Evolutionary conservation across 2,329 filamentous ascomycete genomes (phyloP).

Genomic region (Alternaria triticimaculans): DNA sequence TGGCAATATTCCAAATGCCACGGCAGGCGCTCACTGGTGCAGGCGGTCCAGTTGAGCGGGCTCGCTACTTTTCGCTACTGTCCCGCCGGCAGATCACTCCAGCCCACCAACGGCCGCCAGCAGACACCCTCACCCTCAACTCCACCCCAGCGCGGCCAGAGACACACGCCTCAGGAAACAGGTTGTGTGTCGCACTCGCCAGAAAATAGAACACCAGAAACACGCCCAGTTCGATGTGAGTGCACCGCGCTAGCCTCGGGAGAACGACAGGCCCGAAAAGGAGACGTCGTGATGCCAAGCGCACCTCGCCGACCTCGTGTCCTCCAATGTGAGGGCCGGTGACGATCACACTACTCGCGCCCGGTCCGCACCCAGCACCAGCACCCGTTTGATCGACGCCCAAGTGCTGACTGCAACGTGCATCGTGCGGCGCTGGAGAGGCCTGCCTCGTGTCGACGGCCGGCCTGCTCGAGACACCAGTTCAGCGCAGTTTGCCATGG

Average conservation of each 20-base stretch:
- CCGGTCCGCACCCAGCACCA: slow-evolving; percentile 43
- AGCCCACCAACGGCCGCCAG: slow-evolving; percentile 26
- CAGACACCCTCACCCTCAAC: not conserved
- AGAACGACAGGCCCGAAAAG: slow-evolving; percentile 38
- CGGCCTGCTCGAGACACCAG: slow-evolving; percentile 5
- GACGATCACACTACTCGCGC: slow-evolving; percentile 43
- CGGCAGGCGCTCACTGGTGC: slow-evolving; percentile 18
- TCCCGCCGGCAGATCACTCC: slow-evolving; percentile 26
- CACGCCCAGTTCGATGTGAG: slow-evolving; percentile 7
- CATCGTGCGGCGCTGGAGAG: slow-evolving; percentile 35
- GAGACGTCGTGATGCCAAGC: slow-evolving; percentile 35
- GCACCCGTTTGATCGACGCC: slow-evolving; percentile 50
- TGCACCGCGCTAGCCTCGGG: slow-evolving; percentile 23
- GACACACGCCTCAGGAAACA: slow-evolving; percentile 9
- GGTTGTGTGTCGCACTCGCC: slow-evolving; percentile 8
- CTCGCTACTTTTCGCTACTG: slow-evolving; percentile 22
- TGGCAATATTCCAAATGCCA: slow-evolving; percentile 31
- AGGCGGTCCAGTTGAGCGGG: slow-evolving; percentile 21
- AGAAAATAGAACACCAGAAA: slow-evolving; percentile 12
- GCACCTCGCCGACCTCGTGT: slow-evolving; percentile 47
- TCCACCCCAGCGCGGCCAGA: not conserved
- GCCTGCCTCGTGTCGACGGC: slow-evolving; percentile 8
- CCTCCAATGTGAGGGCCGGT: slow-evolving; percentile 30
- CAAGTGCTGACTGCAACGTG: slow-evolving; percentile 40
- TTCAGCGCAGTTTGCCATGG: slow-evolving; percentile 1